phyloP scores from a whole-genome alignment of 2,329 filamentous ascomycete genomes.

The Alternaria sp. region DNA sequence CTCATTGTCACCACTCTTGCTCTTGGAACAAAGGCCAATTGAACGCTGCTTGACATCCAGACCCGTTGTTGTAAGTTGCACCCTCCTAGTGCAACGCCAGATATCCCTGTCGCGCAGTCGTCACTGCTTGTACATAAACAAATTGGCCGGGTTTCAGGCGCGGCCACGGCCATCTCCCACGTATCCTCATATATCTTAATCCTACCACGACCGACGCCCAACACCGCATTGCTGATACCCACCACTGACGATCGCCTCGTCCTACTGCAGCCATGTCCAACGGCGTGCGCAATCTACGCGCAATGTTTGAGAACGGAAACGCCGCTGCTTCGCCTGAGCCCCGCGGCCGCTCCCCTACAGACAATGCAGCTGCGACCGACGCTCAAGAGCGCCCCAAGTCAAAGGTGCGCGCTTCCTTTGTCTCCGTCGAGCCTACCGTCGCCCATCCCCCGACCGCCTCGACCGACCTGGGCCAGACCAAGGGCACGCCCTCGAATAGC shows the following conservation, averaged over 20 bases:
- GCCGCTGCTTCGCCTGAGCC: slow-evolving; percentile 51
- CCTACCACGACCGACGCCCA: slow-evolving; percentile 17
- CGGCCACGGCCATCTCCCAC: slow-evolving; percentile 38
- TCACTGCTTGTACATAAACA: slow-evolving; percentile 35
- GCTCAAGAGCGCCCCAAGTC: slow-evolving; percentile 49
- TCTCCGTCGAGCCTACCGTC: slow-evolving; percentile 51
- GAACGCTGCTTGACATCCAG: slow-evolving; percentile 1
- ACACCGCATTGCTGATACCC: slow-evolving; percentile 24
- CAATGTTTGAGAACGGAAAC: slow-evolving; percentile 57
- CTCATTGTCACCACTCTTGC: slow-evolving; percentile 11
- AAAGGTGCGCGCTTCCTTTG: slow-evolving; percentile 59
- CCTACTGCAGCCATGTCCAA: slow-evolving; percentile 57
- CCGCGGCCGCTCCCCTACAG: slow-evolving; percentile 56
- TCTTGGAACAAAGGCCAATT: not conserved
- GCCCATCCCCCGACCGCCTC: slow-evolving; percentile 39
- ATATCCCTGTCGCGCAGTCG: slow-evolving; percentile 27
- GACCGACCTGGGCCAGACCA: slow-evolving; percentile 35
- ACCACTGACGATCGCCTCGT: slow-evolving; percentile 37
- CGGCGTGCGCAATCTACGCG: slow-evolving; percentile 59
- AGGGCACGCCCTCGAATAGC: slow-evolving; percentile 42
- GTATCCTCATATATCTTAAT: slow-evolving; percentile 21
- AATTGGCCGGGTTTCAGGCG: slow-evolving; percentile 33
- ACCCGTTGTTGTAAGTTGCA: slow-evolving; percentile 32
- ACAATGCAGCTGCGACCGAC: slow-evolving; percentile 38
- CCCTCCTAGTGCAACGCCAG: slow-evolving; percentile 12